Evolutionary conservation across 1,284 basidiomycete genomes (phyloP), one percentile per base, ranked within the genome.

Genomic region (Chalciporus piperatoides): DNA sequence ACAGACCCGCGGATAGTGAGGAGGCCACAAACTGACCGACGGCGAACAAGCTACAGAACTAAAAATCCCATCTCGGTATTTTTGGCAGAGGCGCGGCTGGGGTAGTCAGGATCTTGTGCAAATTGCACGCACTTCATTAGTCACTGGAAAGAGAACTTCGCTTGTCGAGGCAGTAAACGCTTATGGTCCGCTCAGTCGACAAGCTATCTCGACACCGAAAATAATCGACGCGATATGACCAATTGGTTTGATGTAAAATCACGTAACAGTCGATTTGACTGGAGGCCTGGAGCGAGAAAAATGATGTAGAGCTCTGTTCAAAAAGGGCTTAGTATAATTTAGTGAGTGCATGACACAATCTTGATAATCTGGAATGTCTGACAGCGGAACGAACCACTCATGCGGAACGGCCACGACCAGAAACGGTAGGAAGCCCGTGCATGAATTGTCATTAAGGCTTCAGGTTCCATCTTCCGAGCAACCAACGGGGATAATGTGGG

Each of bases 361-460:
- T n/a, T 21, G 32, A 19, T 33, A 33, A 33, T 33, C 32, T 15
- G 15, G n/a, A 30, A 65, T 81, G 71, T 82, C 62, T 72, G 80
- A 81, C 80, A 82, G 69, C 79, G 72, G 81, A 82, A 82, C 80
- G 80, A 82, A 70, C 80, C 75, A 64, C 65, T 60, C 71, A 67
- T 63, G 66, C 62, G 63, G 58, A 62, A 45, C n/a, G 27, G 15
- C 48, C 23, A 44, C 15, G 44, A 19, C 19, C 19, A 19, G 19
- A 19, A 19, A 19, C 3, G 19, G 56, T 54, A 43, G 6, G 41
- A 42, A 27, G 40, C 42, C 32, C 32, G 47, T 51, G 59, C 65
- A 58, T 59, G 65, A 62, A 59, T 51, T 69, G 77, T 75, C 77
- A 79, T 75, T 43, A 56, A 62, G 61, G 64, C 74, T 73, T 80